Evolutionary conservation across 257 asterid species (phyloP).

Genomic region (Przewalskia tangutica): DNA sequence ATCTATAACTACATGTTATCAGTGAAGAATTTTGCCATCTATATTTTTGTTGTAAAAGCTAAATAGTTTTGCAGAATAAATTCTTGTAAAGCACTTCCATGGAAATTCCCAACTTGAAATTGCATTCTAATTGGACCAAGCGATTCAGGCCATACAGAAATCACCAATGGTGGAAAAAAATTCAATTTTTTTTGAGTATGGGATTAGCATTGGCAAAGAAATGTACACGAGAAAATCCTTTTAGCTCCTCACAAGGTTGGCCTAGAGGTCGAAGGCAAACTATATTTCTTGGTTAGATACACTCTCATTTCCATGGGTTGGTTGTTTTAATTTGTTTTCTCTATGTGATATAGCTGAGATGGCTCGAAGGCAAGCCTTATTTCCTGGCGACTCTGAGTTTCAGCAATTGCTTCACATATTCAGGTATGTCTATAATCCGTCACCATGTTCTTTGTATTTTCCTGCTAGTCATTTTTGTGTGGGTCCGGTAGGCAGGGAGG

Average conservation of each 20-base stretch:
- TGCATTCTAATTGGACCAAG: neutral
- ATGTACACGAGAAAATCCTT: neutral
- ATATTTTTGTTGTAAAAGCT: neutral
- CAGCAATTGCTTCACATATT: constrained; percentile 90
- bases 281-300: neutral
- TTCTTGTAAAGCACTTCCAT: neutral
- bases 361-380: constrained; percentile 83
- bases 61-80: neutral
- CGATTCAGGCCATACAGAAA: neutral
- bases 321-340: neutral
- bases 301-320: neutral
- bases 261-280: neutral
- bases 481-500: neutral
- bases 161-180: neutral
- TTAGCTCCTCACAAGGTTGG: neutral
- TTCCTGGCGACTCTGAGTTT: constrained; percentile 91
- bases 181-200: neutral
- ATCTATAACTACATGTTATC: neutral
- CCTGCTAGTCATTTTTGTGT: neutral
- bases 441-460: neutral
- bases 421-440: constrained; percentile 27
- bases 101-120: neutral
- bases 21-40: neutral
- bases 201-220: neutral
- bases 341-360: constrained; percentile 56